These are phyloP conservation scores for Strobilomyces dryophilus DNA, from an alignment of 768 basidiomycete genomes.

Conservation along the genomic window DNA sequence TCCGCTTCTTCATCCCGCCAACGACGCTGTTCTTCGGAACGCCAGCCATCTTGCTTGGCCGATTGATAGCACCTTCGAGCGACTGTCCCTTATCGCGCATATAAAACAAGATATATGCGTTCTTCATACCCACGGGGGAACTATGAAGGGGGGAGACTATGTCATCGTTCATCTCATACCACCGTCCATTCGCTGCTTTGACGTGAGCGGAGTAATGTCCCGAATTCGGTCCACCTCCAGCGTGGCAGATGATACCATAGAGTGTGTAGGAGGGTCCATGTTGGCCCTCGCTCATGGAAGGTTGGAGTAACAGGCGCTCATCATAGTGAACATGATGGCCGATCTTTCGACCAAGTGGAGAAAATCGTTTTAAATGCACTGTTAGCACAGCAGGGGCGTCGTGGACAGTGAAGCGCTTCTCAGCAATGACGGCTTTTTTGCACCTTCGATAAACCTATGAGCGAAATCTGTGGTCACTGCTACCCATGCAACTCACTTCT, in stretches of 20 bases:
- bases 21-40: slow-evolving; percentile 38
- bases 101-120: slow-evolving; percentile 94
- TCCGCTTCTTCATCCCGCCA: slow-evolving; percentile 46
- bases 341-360: slow-evolving; percentile 85
- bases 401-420: slow-evolving; percentile 86
- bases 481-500: slow-evolving; percentile 66
- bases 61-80: slow-evolving; percentile 55
- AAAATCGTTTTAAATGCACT: slow-evolving; percentile 93
- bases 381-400: slow-evolving; percentile 87
- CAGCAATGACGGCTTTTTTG: slow-evolving; percentile 85
- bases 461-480: background rate
- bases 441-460: slow-evolving; percentile 53
- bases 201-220: slow-evolving; percentile 94
- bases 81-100: slow-evolving; percentile 74
- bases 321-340: slow-evolving; percentile 74
- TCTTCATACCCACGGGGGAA: slow-evolving; percentile 60
- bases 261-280: slow-evolving; percentile 78
- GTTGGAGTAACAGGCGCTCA: slow-evolving; percentile 63
- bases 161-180: slow-evolving; percentile 97
- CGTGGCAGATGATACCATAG: slow-evolving; percentile 91
- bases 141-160: slow-evolving; percentile 43
- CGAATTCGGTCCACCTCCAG: slow-evolving; percentile 88
- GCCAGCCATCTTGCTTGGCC: slow-evolving; percentile 15
- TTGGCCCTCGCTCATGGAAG: slow-evolving; percentile 80
- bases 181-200: slow-evolving; percentile 61